Base-by-base conservation (phyloP, 1,284 basidiomycete species). In the Thecaphora frezii region DNA sequence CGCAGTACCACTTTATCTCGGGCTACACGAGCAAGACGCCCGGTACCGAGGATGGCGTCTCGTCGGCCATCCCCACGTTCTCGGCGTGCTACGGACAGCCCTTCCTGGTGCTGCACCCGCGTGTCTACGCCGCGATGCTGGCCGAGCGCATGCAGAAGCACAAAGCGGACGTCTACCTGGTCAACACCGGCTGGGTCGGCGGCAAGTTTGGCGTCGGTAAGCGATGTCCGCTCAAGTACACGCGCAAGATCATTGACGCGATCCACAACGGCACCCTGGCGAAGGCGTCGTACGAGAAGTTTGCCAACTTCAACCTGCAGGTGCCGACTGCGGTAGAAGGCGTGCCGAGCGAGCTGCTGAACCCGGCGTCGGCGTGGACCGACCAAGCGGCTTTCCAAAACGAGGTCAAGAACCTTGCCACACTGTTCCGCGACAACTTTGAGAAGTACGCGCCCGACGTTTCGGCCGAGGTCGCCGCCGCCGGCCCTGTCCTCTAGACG, bases 131-230 rank as follows among this genome's bases (percentile, higher is more conserved):
- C 48, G 85, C 88, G 81, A 99, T 98, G 96, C 85, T 99, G 71
- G 92, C 94, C 10, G 88, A 92, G 78, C 88, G 90, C 77, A 98
- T 98, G 94, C 82, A 88, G 57, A 86, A 88, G 82, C 85, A 90
- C 83, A 86, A 91, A 64, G 93, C 93, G 77, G 83, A 94, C 82
- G 97, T 93, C 84, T 98, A 91, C 91, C 86, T 98, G 78, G 91
- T 98, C 86, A 97, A 98, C 88, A 97, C 94, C 21, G 94, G 94
- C 76, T 98, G 94, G 94, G 89, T 90, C 54, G 89, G 90, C 60
- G 94, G 94, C 80, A 93, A 92, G 82, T 98, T 88, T 80, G 94
- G 94, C 54, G 81, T 81, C 30, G 81, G 80, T 45, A 66, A 72
- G 48, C 69, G 77, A 30, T 79, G 77, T 69, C 76, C 78, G 16